A percentile compares a stretch with the other conserved stretches of the same genome.
Evolutionary conservation across 768 basidiomycete species (phyloP).

Genomic region (Mycena rosella): DNA sequence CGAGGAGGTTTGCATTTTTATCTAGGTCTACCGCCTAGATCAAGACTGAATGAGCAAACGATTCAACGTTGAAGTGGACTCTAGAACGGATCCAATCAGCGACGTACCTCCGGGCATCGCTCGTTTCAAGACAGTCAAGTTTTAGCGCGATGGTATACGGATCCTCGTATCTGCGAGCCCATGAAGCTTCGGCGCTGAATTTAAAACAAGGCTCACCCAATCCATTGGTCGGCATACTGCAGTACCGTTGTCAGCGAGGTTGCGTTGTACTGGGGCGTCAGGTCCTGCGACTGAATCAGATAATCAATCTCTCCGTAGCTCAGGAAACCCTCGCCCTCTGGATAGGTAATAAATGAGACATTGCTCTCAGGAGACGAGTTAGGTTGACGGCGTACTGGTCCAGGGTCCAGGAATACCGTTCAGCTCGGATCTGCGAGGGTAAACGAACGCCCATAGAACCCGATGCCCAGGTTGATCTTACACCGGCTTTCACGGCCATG

Average conservation of each 20-base stretch:
- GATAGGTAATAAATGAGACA: neutral
- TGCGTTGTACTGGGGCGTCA: constrained; percentile 21
- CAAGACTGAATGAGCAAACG: constrained; percentile 2
- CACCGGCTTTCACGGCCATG: constrained; percentile 19
- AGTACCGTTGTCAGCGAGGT: constrained; percentile 12
- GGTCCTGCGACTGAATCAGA: constrained; percentile 17
- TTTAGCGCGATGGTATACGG: constrained; percentile 20
- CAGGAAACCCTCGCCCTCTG: constrained; percentile 22
- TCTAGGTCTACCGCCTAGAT: constrained; percentile 28
- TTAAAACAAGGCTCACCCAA: constrained; percentile 8
- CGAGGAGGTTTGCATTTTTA: constrained; percentile 20
- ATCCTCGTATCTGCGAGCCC: constrained; percentile 16
- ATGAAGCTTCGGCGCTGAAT: neutral
- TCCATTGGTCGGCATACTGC: constrained; percentile 21
- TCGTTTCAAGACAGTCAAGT: constrained; percentile 20
- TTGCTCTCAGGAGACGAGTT: neutral
- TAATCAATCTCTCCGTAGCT: constrained; percentile 25
- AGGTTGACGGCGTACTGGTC: constrained; percentile 11
- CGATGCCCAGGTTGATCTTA: constrained; percentile 26
- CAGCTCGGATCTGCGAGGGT: constrained; percentile 17
- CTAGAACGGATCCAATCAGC: neutral
- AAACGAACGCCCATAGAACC: constrained; percentile 22
- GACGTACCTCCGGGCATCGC: constrained; percentile 18
- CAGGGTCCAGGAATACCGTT: neutral
- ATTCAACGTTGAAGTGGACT: neutral